Conservation (phyloP, 306 rosid genomes). For the Quercus parvula region DNA sequence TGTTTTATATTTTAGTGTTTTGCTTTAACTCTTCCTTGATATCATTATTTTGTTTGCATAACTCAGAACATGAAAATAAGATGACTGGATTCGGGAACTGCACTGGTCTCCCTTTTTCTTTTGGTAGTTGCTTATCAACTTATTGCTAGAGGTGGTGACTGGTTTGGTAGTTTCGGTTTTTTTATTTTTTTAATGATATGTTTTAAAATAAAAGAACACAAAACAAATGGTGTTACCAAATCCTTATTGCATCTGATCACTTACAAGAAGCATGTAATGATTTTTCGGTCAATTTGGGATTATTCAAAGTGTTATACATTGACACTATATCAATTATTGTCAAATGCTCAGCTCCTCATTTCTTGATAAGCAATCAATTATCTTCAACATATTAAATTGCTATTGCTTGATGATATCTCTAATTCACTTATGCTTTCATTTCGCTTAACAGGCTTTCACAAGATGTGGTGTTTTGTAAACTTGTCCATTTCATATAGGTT, state of each 20-base stretch:
- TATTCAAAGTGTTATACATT: neutral
- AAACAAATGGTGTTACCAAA: too few relatives aligned
- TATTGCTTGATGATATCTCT: neutral
- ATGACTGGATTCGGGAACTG: neutral
- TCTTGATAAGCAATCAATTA: neutral
- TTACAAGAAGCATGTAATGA: neutral
- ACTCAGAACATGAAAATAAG: neutral
- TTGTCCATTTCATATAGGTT: neutral
- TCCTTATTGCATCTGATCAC: neutral
- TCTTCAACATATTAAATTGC: neutral
- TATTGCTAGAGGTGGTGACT: neutral
- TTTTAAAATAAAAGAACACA: neutral
- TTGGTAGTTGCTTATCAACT: neutral
- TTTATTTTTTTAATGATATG: neutral
- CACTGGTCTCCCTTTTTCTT: neutral
- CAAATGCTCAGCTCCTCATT: neutral
- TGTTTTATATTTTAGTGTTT: neutral
- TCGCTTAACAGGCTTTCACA: neutral
- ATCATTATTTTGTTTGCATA: neutral
- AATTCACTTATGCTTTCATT: neutral
- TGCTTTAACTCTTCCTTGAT: neutral
- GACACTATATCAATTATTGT: neutral
- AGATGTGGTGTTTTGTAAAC: neutral
- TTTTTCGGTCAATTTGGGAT: neutral
- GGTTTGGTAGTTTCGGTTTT: neutral